phyloP scores from a whole-genome alignment of 2,329 filamentous ascomycete species.

The Pseudonectria buxi region DNA sequence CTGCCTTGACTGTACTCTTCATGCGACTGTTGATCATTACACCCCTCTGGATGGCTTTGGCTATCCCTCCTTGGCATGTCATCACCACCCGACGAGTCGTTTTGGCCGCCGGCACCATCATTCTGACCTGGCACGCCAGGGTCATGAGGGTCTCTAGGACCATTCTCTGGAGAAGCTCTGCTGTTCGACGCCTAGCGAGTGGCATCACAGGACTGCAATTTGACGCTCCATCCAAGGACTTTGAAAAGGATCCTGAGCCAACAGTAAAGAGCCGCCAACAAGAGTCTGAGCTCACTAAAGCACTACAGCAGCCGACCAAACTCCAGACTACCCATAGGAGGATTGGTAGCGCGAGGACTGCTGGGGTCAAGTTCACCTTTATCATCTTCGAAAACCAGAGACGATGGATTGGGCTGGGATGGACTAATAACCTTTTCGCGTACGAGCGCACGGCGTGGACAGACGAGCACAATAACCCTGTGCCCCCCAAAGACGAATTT shows the following conservation, averaged over 20 bases:
- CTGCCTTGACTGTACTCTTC: conserved; percentile 82
- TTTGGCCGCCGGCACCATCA: conserved; percentile 77
- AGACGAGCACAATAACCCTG: conserved; percentile 84
- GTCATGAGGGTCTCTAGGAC: conserved; percentile 78
- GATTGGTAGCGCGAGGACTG: conserved; percentile 45
- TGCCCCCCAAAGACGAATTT: conserved; percentile 65
- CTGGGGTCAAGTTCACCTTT: conserved; percentile 92
- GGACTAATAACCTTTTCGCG: conserved; percentile 85
- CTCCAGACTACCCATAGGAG: conserved; percentile 22
- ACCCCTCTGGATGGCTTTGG: conserved; percentile 79
- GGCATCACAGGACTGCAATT: conserved; percentile 78
- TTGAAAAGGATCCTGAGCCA: conserved; percentile 20
- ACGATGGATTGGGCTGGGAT: conserved; percentile 89
- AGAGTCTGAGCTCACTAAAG: conserved; percentile 43
- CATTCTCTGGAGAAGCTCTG: conserved; percentile 82
- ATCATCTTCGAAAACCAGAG: conserved; percentile 95
- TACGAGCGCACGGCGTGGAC: conserved; percentile 92
- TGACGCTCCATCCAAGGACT: conserved; percentile 38
- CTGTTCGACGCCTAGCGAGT: conserved; percentile 61
- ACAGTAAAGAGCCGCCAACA: conserved; percentile 17
- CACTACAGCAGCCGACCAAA: conserved; percentile 24
- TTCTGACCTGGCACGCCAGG: conserved; percentile 86
- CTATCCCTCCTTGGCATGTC: conserved; percentile 73
- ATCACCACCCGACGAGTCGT: conserved; percentile 81
- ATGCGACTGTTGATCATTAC: conserved; percentile 83